These are phyloP conservation scores for Dillenia suffruticosa DNA, from an alignment of 164 flowering plant species.

Conservation along the genomic window DNA sequence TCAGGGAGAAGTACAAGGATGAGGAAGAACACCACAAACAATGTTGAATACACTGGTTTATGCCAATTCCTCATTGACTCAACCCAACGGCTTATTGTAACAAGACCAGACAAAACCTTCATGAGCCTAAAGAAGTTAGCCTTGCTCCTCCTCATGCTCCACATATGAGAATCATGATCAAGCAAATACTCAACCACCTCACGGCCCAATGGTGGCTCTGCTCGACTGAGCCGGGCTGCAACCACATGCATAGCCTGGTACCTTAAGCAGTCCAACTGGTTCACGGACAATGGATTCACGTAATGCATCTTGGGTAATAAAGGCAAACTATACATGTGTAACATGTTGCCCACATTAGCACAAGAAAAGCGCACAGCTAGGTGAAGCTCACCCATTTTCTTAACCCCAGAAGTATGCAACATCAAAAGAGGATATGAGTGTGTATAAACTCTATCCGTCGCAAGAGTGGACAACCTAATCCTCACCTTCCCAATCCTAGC, in stretches of 20 bases:
- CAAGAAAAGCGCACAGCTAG: slow-evolving; percentile 57
- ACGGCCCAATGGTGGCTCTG: slow-evolving; percentile 55
- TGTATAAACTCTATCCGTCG: slow-evolving; percentile 54
- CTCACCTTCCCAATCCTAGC: slow-evolving; percentile 60
- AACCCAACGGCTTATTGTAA: slow-evolving; percentile 25
- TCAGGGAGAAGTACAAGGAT: slow-evolving; percentile 43
- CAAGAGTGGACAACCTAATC: slow-evolving; percentile 56
- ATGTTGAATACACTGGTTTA: slow-evolving; percentile 37
- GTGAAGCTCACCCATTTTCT: slow-evolving; percentile 76
- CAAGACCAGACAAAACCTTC: slow-evolving; percentile 35
- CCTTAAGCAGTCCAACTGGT: slow-evolving; percentile 42
- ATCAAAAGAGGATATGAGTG: slow-evolving; percentile 54
- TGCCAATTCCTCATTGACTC: slow-evolving; percentile 45
- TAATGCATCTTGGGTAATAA: slow-evolving; percentile 68
- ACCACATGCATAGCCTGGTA: slow-evolving; percentile 53
- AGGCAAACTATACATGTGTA: slow-evolving; percentile 48
- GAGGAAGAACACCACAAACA: slow-evolving; percentile 25
- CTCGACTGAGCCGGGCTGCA: slow-evolving; percentile 41
- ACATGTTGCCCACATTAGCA: slow-evolving; percentile 44
- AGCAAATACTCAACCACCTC: slow-evolving; percentile 77
- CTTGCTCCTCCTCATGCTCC: slow-evolving; percentile 77
- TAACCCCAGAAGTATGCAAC: slow-evolving; percentile 56
- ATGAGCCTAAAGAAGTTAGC: slow-evolving; percentile 55
- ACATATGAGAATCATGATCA: slow-evolving; percentile 59
- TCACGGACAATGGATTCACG: slow-evolving; percentile 46